A percentile compares a stretch with the other conserved stretches of the same genome.
Conservation (phyloP, 371 early-diverging fungal genomes). For the Syncephalastrum monosporum region DNA sequence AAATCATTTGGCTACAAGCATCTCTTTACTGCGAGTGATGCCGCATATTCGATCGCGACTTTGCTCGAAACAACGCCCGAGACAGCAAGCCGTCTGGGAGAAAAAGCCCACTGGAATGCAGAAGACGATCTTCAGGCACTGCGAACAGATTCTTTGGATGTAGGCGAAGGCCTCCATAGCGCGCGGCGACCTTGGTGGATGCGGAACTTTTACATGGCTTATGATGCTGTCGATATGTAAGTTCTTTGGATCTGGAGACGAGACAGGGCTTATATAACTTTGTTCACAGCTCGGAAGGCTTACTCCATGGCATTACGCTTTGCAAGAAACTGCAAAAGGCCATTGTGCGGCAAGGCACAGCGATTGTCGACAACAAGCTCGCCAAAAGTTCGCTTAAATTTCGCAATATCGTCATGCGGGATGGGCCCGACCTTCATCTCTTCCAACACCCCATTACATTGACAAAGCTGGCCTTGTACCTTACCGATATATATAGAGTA, state of each 20-base stretch:
- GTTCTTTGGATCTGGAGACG: not conserved
- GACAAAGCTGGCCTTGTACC: constrained; percentile 71
- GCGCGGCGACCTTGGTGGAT: constrained; percentile 60
- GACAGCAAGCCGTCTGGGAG: constrained; percentile 44
- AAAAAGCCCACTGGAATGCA: constrained; percentile 30
- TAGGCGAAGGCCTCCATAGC: constrained; percentile 20
- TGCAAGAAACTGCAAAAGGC: constrained; percentile 76
- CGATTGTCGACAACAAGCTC: constrained; percentile 74
- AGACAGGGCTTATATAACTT: not conserved
- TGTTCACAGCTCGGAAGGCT: constrained; percentile 38
- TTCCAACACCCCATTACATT: constrained; percentile 67
- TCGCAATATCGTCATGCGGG: constrained; percentile 67
- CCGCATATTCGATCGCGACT: constrained; percentile 76
- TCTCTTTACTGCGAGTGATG: constrained; percentile 77
- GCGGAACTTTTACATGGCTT: constrained; percentile 80
- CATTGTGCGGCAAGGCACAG: constrained; percentile 71
- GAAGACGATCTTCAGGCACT: constrained; percentile 31
- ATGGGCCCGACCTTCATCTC: constrained; percentile 52
- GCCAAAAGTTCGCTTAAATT: constrained; percentile 69
- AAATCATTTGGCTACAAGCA: constrained; percentile 79
- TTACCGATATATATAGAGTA: constrained; percentile 79
- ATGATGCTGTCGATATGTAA: constrained; percentile 73
- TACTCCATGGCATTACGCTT: constrained; percentile 67
- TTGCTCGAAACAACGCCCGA: constrained; percentile 67
- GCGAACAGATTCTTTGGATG: constrained; percentile 12